A percentile compares a stretch with the other conserved stretches of the same genome.
Evolutionary conservation across 768 basidiomycete genomes (phyloP).

Genomic region (Mycena filopes): DNA sequence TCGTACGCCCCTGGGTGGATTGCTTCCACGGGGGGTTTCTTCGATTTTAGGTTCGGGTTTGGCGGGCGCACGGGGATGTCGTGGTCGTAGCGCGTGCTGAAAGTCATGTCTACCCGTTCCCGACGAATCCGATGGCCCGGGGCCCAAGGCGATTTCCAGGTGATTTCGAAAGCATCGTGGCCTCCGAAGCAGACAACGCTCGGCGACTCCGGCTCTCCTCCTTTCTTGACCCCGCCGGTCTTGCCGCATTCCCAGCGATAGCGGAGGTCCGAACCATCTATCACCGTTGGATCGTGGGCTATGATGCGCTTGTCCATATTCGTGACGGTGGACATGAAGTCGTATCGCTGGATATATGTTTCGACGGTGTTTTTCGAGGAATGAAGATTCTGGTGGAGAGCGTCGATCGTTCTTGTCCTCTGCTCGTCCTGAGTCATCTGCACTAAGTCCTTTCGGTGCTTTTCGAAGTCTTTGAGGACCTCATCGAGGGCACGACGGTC

Average conservation of each 20-base stretch:
- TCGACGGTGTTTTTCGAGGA: conserved; percentile 15
- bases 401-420: conserved; percentile 11
- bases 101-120: conserved; percentile 20
- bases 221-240: conserved; percentile 13
- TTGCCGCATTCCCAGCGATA: conserved; percentile 32
- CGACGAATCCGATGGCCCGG: neutral
- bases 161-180: conserved; percentile 23
- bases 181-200: neutral
- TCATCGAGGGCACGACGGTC: conserved; percentile 13
- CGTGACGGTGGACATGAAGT: conserved; percentile 29
- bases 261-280: neutral
- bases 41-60: neutral
- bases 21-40: neutral
- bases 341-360: conserved; percentile 25
- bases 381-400: conserved; percentile 21
- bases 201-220: conserved; percentile 10
- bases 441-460: conserved; percentile 24
- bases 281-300: neutral
- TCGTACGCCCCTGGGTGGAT: conserved; percentile 3
- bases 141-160: conserved; percentile 26
- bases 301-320: conserved; percentile 21
- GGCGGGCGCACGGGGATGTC: conserved; percentile 1
- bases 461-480: conserved; percentile 27
- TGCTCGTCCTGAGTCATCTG: conserved; percentile 1
- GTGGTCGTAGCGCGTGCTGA: conserved; percentile 11